These are phyloP conservation scores for Candida pseudofarinosa DNA, from an alignment of 805 yeast genomes.

Conservation along the genomic window DNA sequence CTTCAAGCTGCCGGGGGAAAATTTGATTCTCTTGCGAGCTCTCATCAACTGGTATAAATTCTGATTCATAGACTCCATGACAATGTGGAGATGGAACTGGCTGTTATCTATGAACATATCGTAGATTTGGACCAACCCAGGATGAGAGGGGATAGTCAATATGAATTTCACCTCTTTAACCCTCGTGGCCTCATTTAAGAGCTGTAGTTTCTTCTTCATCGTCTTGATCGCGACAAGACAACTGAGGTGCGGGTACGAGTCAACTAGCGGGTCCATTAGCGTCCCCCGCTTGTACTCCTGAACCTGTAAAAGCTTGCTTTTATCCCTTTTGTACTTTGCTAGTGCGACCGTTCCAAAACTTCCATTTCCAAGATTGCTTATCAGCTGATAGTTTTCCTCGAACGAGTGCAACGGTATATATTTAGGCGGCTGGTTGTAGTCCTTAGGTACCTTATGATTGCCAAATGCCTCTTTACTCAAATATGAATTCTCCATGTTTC, in stretches of 20 bases:
- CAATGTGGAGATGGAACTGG: slow-evolving; percentile 63
- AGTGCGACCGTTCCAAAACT: slow-evolving; percentile 70
- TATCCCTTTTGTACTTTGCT: slow-evolving; percentile 45
- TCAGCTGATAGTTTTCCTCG: slow-evolving; percentile 36
- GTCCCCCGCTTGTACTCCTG: slow-evolving; percentile 35
- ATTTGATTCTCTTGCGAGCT: slow-evolving; percentile 48
- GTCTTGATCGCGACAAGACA: slow-evolving; percentile 75
- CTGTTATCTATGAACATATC: slow-evolving; percentile 73
- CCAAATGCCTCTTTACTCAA: not conserved
- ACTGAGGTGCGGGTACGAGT: slow-evolving; percentile 15
- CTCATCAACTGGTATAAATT: slow-evolving; percentile 75
- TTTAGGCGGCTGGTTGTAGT: slow-evolving; percentile 9
- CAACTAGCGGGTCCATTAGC: slow-evolving; percentile 42
- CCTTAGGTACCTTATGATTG: slow-evolving; percentile 1
- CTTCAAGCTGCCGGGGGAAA: slow-evolving; percentile 56
- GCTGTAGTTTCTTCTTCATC: slow-evolving; percentile 53
- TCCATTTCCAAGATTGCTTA: slow-evolving; percentile 64
- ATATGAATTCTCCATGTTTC: not conserved
- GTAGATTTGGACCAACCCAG: slow-evolving; percentile 65
- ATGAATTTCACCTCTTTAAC: slow-evolving; percentile 70
- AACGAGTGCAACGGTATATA: slow-evolving; percentile 12
- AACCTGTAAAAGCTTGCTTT: slow-evolving; percentile 14
- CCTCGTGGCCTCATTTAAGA: slow-evolving; percentile 24
- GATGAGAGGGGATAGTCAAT: slow-evolving; percentile 64
- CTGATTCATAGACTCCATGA: slow-evolving; percentile 86